Base-by-base conservation (phyloP, 2,329 filamentous ascomycete genomes). In the Claviceps purpurea region DNA sequence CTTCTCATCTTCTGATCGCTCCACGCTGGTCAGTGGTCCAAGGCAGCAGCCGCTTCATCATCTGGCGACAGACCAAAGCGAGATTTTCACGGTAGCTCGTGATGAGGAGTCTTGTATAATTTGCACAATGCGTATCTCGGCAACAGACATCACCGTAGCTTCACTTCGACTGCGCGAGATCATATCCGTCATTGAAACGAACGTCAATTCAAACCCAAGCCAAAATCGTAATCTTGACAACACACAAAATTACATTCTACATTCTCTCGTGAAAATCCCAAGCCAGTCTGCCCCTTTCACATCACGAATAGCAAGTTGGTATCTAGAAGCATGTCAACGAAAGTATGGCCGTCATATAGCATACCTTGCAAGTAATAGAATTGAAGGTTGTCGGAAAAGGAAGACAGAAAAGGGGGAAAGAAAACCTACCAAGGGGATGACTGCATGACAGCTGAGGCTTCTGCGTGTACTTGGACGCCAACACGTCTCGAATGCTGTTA, bases 381-480 rank as follows among this genome's bases (percentile, higher is more conserved):
- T 24, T 24, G 41, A 8, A 16, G 22, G 40, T 18, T 18, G 16
- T 10, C 13, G 13, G 24, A 6, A 14, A 24, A 24, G 6, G 7
- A 13, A 20, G 22, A 3, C 7, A 20, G 5, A 30, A 24, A 6
- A 10, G 8, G 2, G 3, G 2, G 2, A 2, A 30, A 16, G 3
- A 30, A 10, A 41, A 71, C 83, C 72, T 82, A 96, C 91, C 89
- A 63, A 98, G 73, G 39, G 93, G 93, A 70, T 98, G 93, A 68
- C 89, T 95, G 72, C 88, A 91, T 64, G 90, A 96, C 58, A 98
- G 73, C 74, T 98, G 93, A 50, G 93, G 93, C 73, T 95, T 95
- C 71, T 98, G 93, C 8, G 79, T 77, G 67, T 98, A 98, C 67
- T 94, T 93, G 41, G 80, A 80, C 58, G 86, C 74, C 54, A 98